Evolutionary conservation across 768 basidiomycete species (phyloP).

Genomic region (Psilocybe azurescens): DNA sequence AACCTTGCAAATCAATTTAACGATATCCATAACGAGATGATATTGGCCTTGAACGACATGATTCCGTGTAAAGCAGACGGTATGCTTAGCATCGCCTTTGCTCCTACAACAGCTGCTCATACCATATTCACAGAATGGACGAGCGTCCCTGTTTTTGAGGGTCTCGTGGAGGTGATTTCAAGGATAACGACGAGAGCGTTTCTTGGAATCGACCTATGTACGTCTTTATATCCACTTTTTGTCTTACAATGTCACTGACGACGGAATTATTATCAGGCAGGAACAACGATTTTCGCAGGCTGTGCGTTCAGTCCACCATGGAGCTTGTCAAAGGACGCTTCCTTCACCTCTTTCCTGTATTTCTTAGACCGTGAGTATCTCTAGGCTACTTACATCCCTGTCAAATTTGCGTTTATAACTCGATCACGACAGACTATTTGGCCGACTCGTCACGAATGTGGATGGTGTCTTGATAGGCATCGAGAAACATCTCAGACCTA

Average conservation of each 20-base stretch:
- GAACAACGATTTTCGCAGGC: constrained; percentile 41
- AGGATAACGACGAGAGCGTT: constrained; percentile 16
- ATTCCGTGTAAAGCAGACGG: constrained; percentile 32
- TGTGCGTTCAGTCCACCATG: constrained; percentile 41
- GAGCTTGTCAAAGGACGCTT: constrained; percentile 36
- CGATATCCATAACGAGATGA: constrained; percentile 52
- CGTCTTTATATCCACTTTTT: neutral
- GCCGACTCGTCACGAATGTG: constrained; percentile 20
- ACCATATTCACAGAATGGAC: constrained; percentile 8
- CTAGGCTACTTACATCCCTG: neutral
- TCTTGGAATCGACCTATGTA: constrained; percentile 11
- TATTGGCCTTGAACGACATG: constrained; percentile 42
- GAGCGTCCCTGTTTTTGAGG: constrained; percentile 12
- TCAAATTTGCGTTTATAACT: neutral
- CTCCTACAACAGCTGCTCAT: neutral
- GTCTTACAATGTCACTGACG: neutral
- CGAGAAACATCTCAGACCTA: constrained; percentile 30
- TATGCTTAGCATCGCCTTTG: neutral
- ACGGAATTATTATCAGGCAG: constrained; percentile 35
- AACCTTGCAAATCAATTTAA: constrained; percentile 39
- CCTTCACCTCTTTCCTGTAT: neutral
- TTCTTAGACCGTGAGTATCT: constrained; percentile 6
- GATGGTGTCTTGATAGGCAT: constrained; percentile 18
- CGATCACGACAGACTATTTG: constrained; percentile 14
- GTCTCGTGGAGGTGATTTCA: constrained; percentile 15